These are phyloP conservation scores for Tarenaya hassleriana DNA, from an alignment of 345 rosid genomes.

Conservation along the genomic window DNA sequence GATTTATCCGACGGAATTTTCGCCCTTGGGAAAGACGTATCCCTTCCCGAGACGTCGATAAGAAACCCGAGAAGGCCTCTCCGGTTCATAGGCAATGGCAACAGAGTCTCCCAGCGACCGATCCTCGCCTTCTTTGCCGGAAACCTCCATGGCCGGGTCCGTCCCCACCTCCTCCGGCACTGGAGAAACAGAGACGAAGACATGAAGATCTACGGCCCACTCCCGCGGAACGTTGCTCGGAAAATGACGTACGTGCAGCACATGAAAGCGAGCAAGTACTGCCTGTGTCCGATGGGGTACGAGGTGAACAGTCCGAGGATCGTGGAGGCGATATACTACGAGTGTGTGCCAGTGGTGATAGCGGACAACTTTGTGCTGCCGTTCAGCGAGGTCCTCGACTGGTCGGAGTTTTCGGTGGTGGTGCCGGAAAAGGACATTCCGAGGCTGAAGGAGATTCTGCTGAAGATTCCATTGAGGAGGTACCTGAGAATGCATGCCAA, in stretches of 20 bases:
- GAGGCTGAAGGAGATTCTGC: conserved; percentile 66
- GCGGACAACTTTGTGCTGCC: conserved; percentile 90
- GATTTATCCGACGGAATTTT: conserved; percentile 71
- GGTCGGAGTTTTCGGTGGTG: conserved; percentile 73
- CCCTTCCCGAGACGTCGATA: conserved; percentile 82
- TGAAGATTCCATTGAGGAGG: conserved; percentile 53
- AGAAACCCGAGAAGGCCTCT: conserved; percentile 60
- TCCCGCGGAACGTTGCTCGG: conserved; percentile 48
- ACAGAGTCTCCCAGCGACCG: conserved; percentile 70
- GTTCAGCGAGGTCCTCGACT: conserved; percentile 61
- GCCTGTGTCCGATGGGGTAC: conserved; percentile 85
- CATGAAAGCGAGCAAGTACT: conserved; percentile 82
- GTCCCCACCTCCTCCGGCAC: conserved; percentile 62
- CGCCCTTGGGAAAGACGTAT: conserved; percentile 53
- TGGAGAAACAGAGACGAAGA: conserved; percentile 72
- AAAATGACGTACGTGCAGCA: conserved; percentile 74
- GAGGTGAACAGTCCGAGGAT: conserved; percentile 94
- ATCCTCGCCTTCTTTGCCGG: conserved; percentile 94
- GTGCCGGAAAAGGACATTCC: conserved; percentile 82
- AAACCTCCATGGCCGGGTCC: conserved; percentile 74
- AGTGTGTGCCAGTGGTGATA: conserved; percentile 79
- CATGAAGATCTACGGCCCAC: conserved; percentile 70
- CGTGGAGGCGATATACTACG: conserved; percentile 83
- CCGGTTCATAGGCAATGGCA: conserved; percentile 58
- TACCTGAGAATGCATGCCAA: conserved; percentile 60